phyloP scores from a whole-genome alignment of 257 asterid genomes.

The Hygrophila difformis region DNA sequence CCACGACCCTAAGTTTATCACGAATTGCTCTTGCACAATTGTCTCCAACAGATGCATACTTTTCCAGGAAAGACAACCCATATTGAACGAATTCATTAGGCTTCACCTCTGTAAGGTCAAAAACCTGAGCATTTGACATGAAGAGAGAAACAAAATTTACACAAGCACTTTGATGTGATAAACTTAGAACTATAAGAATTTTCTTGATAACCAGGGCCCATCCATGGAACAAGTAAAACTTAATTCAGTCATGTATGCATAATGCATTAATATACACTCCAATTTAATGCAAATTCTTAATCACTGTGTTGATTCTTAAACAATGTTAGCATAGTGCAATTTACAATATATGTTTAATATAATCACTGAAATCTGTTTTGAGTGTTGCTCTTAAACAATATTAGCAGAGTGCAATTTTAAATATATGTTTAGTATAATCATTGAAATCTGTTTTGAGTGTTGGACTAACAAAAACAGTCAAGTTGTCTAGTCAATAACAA shows the following conservation, averaged over 20 bases:
- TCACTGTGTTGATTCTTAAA: background rate
- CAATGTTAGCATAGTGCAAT: background rate
- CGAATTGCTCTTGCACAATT: constrained; percentile 72
- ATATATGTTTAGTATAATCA: too few relatives aligned
- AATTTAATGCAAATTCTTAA: too few relatives aligned
- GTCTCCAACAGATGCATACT: constrained; percentile 71
- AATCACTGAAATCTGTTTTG: too few relatives aligned
- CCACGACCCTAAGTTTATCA: constrained; percentile 86
- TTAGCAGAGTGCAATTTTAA: too few relatives aligned
- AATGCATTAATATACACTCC: background rate
- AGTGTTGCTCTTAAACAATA: too few relatives aligned
- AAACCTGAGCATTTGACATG: constrained; percentile 52
- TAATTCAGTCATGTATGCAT: too few relatives aligned
- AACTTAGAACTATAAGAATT: constrained; percentile 8
- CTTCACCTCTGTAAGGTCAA: constrained; percentile 77
- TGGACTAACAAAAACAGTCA: too few relatives aligned
- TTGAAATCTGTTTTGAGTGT: too few relatives aligned
- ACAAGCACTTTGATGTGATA: constrained; percentile 2
- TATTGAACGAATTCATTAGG: constrained; percentile 90
- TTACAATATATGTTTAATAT: too few relatives aligned
- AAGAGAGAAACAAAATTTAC: constrained; percentile 18
- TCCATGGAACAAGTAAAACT: background rate
- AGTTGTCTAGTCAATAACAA: too few relatives aligned
- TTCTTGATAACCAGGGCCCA: constrained; percentile 2
- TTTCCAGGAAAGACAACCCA: constrained; percentile 89